These are phyloP conservation scores for Gyromitra esculenta DNA, from an alignment of 2,329 filamentous ascomycete genomes.

Conservation along the genomic window DNA sequence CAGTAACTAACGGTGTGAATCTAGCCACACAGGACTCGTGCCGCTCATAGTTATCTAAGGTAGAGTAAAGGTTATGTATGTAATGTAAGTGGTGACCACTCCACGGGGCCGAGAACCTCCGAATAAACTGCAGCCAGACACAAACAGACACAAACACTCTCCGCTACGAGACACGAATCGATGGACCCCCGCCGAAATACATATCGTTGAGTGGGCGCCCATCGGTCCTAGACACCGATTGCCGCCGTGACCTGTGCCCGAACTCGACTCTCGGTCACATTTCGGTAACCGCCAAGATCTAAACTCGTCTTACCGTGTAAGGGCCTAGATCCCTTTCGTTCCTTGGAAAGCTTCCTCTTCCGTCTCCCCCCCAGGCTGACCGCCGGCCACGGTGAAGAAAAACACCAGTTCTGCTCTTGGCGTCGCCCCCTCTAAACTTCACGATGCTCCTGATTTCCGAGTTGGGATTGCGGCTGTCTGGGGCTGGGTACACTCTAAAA, in stretches of 20 bases:
- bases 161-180: conserved; percentile 48
- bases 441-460: background rate
- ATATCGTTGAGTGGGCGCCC: conserved; percentile 28
- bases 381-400: conserved; percentile 7
- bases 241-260: conserved; percentile 35
- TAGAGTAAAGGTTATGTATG: conserved; percentile 1
- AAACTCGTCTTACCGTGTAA: conserved; percentile 20
- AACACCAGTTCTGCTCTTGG: background rate
- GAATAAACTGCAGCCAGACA: conserved; percentile 46
- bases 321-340: conserved; percentile 8
- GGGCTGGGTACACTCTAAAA: background rate
- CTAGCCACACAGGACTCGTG: conserved; percentile 31
- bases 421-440: conserved; percentile 5
- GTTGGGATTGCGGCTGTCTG: background rate
- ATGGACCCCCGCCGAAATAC: conserved; percentile 36
- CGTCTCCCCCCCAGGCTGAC: background rate
- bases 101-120: conserved; percentile 38
- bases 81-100: conserved; percentile 26
- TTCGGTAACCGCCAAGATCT: conserved; percentile 19
- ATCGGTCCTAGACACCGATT: conserved; percentile 47
- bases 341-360: background rate
- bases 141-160: conserved; percentile 51
- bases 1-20: conserved; percentile 25
- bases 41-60: conserved; percentile 20
- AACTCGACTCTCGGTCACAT: conserved; percentile 36